Base-by-base conservation (phyloP, 2,329 filamentous ascomycete genomes). In the Cladosporium halotolerans region DNA sequence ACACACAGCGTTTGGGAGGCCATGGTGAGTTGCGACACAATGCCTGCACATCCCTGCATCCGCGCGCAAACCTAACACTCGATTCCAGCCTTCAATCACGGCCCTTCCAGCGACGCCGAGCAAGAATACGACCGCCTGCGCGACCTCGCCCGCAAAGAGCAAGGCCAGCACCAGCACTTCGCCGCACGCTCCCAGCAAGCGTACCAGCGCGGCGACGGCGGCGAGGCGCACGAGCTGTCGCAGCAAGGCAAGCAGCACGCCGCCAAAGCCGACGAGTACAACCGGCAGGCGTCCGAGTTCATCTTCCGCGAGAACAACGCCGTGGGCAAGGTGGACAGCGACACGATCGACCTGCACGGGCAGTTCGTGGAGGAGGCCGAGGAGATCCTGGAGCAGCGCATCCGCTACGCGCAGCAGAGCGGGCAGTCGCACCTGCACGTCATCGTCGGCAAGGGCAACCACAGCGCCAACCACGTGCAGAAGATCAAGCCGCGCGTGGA, bases 271-370 rank as follows among this genome's bases (percentile, higher is more conserved):
- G 89, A 95, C 60, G 78, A 85, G 56, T 95, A 90, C 75, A 96
- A 96, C 77, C 83, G 81, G 60, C 89, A 96, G 71, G 93, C 93
- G 1, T 89, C 88, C 55, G 88, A 96, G 55, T 95, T 82, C 71
- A 97, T 97, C 68, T 96, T 99, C 76, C 85, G 90, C 39, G 89
- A 92, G 73, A 96, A 96, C 76, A 97, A 97, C 68, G 84, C 88
- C 16, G 70, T 77, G 2, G 88, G 83, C 14, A 83, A 86, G 57
- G 86, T 95, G 9, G 79, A 82, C 13, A 76, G 77, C 39, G 92
- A 97, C 71, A 89, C 87, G 8, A 91, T 99, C 63, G 93, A 99
- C 72, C 78, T 99, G 45, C 93, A 99, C 70, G 93, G 93, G 2
- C 87, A 95, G 67, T 96, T 86, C 65, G 91, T 96, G 55, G 89